Percentiles rank a stretch among this genome's conserved stretches.
Evolutionary conservation across 345 rosid species (phyloP).

Genomic region (Luvunga scandens): DNA sequence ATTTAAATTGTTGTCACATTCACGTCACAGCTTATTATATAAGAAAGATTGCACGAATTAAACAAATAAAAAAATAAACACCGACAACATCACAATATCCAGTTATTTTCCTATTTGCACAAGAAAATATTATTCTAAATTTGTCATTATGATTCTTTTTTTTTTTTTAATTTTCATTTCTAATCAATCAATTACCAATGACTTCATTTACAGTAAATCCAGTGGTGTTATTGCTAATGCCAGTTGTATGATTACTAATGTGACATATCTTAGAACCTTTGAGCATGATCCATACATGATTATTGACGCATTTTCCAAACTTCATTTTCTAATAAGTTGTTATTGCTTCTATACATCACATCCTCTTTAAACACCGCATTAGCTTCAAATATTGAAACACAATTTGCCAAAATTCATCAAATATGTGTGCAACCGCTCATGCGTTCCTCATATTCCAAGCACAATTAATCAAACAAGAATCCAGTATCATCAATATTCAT

Average conservation of each 20-base stretch:
- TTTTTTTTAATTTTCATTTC: too few relatives aligned
- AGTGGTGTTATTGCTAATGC: neutral
- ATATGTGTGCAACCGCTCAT: neutral
- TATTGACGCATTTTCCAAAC: neutral
- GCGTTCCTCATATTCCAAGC: neutral
- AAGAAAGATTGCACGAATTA: too few relatives aligned
- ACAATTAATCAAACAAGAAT: neutral
- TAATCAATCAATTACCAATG: neutral
- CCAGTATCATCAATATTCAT: too few relatives aligned
- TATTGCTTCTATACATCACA: neutral
- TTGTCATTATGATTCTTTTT: neutral
- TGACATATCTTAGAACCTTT: neutral
- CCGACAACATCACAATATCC: too few relatives aligned
- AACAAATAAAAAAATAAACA: too few relatives aligned
- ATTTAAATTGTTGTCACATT: too few relatives aligned
- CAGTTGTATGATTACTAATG: too few relatives aligned
- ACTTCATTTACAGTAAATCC: neutral
- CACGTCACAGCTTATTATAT: too few relatives aligned
- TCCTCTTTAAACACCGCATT: neutral
- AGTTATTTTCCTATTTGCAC: too few relatives aligned
- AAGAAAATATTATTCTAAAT: neutral
- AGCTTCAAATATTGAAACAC: neutral
- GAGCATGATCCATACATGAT: neutral
- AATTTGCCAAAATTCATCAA: neutral
- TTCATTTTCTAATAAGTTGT: neutral